Conservation (phyloP, 2,329 filamentous ascomycete species). For the Claviceps spartinae region DNA sequence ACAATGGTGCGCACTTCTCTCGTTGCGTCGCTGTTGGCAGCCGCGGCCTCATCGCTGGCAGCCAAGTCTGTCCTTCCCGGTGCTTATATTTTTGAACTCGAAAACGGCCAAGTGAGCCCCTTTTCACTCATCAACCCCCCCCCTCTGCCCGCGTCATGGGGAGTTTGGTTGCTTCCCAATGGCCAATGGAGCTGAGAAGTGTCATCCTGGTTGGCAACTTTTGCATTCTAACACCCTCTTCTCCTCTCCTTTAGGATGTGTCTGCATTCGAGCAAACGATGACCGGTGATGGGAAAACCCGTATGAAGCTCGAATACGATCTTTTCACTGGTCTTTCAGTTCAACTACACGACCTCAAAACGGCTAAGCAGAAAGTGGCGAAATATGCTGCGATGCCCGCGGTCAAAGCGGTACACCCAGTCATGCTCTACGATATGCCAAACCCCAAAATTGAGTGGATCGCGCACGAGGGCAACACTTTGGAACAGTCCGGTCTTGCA, state of each 20-base stretch:
- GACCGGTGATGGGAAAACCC: constrained; percentile 25
- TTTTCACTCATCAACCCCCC: background rate
- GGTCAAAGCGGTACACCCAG: constrained; percentile 36
- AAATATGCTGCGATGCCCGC: constrained; percentile 27
- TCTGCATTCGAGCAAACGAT: constrained; percentile 8
- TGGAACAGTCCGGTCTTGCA: constrained; percentile 7
- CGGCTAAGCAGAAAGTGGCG: constrained; percentile 27
- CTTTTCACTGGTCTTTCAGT: constrained; percentile 43
- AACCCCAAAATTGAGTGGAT: constrained; percentile 31
- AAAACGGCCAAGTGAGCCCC: constrained; percentile 8
- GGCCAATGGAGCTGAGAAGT: background rate
- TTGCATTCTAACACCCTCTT: background rate
- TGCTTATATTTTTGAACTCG: constrained; percentile 12
- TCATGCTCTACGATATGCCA: constrained; percentile 31
- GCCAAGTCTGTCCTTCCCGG: constrained; percentile 7
- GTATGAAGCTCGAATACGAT: constrained; percentile 34
- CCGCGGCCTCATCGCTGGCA: constrained; percentile 6
- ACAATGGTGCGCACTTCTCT: constrained; percentile 10
- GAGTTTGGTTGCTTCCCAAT: no score
- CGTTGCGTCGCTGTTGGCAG: constrained; percentile 8
- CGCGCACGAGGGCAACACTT: constrained; percentile 17
- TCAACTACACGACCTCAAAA: constrained; percentile 33
- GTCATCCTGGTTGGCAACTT: background rate
- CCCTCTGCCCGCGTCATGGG: background rate
- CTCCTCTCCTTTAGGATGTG: constrained; percentile 6